Evolutionary conservation across 2,329 filamentous ascomycete species (phyloP).

Genomic region (Pseudocercospora cruenta): DNA sequence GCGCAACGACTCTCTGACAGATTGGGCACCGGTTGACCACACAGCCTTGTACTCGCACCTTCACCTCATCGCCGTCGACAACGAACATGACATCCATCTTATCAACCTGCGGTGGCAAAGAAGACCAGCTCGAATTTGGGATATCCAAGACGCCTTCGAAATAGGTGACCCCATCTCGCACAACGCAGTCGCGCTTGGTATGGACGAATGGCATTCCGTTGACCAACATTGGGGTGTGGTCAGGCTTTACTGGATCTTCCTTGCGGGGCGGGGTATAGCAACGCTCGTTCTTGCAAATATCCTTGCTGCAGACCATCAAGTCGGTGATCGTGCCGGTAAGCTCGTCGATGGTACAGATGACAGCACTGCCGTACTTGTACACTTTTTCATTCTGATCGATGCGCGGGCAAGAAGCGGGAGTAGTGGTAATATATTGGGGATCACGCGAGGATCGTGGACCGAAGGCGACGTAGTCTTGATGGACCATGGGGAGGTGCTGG

Average conservation of each 20-base stretch:
- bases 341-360: not conserved
- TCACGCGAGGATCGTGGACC: not conserved
- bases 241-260: too few relatives aligned
- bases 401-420: too few relatives aligned
- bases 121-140: not conserved
- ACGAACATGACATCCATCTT: not conserved
- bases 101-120: not conserved
- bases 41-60: not conserved
- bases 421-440: not conserved
- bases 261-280: not conserved
- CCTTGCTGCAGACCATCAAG: not conserved
- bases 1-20: not conserved
- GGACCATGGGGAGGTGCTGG: not conserved
- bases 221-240: not conserved
- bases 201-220: not conserved
- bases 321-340: not conserved
- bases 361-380: not conserved
- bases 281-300: not conserved
- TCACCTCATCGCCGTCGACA: not conserved
- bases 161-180: not conserved
- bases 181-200: not conserved
- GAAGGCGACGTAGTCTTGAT: not conserved
- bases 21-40: not conserved
- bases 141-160: not conserved
- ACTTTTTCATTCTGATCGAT: not conserved